Evolutionary conservation across 805 yeast species (phyloP).

Genomic region (Ogataea philodendri): DNA sequence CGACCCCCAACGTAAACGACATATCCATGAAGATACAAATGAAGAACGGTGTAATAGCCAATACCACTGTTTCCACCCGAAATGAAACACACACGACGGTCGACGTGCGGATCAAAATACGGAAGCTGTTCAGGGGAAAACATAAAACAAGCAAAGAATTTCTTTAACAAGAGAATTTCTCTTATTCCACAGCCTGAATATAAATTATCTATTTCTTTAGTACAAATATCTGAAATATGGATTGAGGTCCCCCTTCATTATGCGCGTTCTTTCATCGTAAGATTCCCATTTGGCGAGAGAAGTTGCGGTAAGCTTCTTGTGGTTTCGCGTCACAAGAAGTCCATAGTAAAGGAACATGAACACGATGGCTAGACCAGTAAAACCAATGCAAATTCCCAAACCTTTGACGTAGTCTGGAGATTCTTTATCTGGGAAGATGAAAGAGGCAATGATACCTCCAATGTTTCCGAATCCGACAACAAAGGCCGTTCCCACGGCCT

Average conservation of each 20-base stretch:
- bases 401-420: conserved; percentile 63
- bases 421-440: conserved; percentile 50
- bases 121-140: conserved; percentile 53
- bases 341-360: conserved; percentile 34
- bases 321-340: conserved; percentile 35
- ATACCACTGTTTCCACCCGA: conserved; percentile 84
- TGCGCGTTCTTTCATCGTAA: conserved; percentile 28
- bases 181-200: too few relatives aligned
- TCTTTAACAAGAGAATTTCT: neutral
- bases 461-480: conserved; percentile 72
- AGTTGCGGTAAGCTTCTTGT: conserved; percentile 34
- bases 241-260: conserved; percentile 37
- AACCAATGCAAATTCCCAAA: conserved; percentile 48
- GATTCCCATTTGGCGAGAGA: conserved; percentile 32
- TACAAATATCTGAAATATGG: conserved; percentile 49
- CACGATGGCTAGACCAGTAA: conserved; percentile 41
- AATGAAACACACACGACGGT: conserved; percentile 64
- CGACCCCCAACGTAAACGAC: conserved; percentile 74
- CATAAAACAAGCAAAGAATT: conserved; percentile 1
- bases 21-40: conserved; percentile 76
- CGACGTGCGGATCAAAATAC: conserved; percentile 52
- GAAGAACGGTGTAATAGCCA: conserved; percentile 74
- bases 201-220: conserved; percentile 19
- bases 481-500: conserved; percentile 46
- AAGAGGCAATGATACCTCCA: conserved; percentile 68